Evolutionary conservation across 1,284 basidiomycete species (phyloP).

Genomic region (Heliocybe sulcata): DNA sequence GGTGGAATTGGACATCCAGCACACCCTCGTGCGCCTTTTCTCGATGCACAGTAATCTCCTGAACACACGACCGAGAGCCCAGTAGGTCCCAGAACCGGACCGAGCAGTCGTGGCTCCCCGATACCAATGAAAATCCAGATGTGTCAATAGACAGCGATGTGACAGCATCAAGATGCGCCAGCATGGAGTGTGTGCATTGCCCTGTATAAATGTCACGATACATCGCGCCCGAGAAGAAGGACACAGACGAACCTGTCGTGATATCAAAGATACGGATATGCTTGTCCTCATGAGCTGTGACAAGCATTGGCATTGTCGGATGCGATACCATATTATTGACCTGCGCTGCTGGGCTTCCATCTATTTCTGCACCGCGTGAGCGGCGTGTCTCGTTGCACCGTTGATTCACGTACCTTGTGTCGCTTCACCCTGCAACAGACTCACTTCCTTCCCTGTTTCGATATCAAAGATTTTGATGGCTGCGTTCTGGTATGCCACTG

Average conservation of each 20-base stretch:
- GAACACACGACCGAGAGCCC: slow-evolving; percentile 74
- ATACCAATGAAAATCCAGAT: slow-evolving; percentile 80
- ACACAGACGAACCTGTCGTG: slow-evolving; percentile 51
- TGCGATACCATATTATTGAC: slow-evolving; percentile 89
- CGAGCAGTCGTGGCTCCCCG: slow-evolving; percentile 91
- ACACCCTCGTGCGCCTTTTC: slow-evolving; percentile 90
- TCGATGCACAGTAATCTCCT: slow-evolving; percentile 86
- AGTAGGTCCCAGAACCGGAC: slow-evolving; percentile 93
- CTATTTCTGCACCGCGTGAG: slow-evolving; percentile 25
- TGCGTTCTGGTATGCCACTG: slow-evolving; percentile 90
- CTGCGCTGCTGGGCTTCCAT: slow-evolving; percentile 69
- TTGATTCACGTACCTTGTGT: slow-evolving; percentile 51
- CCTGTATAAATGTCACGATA: slow-evolving; percentile 31
- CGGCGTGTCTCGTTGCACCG: slow-evolving; percentile 7
- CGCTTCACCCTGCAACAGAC: slow-evolving; percentile 59
- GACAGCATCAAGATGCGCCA: slow-evolving; percentile 87
- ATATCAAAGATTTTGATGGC: slow-evolving; percentile 89
- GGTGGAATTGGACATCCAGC: slow-evolving; percentile 81
- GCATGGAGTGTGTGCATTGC: slow-evolving; percentile 82
- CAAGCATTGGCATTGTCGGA: slow-evolving; percentile 83
- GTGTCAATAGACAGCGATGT: slow-evolving; percentile 89
- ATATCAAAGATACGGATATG: slow-evolving; percentile 88
- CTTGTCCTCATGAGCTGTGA: slow-evolving; percentile 93
- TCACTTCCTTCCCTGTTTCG: slow-evolving; percentile 77
- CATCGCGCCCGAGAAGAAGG: slow-evolving; percentile 6